Conservation (phyloP, 129 eudicot species). For the Arctium lappa region DNA sequence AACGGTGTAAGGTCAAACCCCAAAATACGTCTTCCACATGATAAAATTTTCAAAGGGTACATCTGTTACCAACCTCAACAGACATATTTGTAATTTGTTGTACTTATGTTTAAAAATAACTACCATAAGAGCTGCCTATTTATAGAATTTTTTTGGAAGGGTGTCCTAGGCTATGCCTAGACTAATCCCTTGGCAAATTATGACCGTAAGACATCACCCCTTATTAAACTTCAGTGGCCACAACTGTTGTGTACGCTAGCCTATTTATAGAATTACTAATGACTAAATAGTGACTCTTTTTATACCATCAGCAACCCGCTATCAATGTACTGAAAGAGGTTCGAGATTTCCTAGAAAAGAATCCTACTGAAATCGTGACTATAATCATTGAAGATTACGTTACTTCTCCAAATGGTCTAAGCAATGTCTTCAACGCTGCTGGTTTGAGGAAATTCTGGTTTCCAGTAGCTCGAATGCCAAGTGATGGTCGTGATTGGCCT, state of each 20-base stretch:
- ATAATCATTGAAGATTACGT: constrained; percentile 93
- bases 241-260: not conserved
- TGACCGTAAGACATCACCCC: too few relatives aligned
- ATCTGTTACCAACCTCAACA: not conserved
- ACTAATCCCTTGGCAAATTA: too few relatives aligned
- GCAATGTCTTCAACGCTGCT: constrained; percentile 74
- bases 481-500: constrained; percentile 88
- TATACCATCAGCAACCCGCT: constrained; percentile 78
- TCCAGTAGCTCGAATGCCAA: constrained; percentile 87
- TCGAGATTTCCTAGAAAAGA: constrained; percentile 56
- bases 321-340: constrained; percentile 71
- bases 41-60: not conserved
- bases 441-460: constrained; percentile 83
- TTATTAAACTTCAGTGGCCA: too few relatives aligned
- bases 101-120: not conserved
- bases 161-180: too few relatives aligned
- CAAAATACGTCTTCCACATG: not conserved
- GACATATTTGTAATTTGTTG: not conserved
- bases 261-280: constrained; percentile 8
- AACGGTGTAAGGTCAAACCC: not conserved
- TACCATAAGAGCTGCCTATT: not conserved
- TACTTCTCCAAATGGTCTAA: constrained; percentile 80
- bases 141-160: not conserved
- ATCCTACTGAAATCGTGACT: constrained; percentile 83
- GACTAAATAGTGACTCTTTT: not conserved